Evolutionary conservation across 495 filamentous ascomycete genomes (phyloP).

Genomic region (Aspergillus cristatus): DNA sequence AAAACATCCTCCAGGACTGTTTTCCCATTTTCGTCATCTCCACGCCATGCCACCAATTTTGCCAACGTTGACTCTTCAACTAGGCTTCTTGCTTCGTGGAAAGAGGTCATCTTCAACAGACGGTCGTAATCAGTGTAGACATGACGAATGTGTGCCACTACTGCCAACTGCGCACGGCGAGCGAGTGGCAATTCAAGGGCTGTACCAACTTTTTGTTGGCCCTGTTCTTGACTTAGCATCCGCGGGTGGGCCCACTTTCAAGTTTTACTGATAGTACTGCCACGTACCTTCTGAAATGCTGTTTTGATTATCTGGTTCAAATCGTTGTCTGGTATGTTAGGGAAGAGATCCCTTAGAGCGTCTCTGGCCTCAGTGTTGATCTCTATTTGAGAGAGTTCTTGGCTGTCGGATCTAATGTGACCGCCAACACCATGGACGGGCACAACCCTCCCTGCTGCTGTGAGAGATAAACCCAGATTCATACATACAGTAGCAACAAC

Average conservation of each 20-base stretch:
- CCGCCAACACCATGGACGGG: conserved; percentile 19
- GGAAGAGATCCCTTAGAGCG: conserved; percentile 74
- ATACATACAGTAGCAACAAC: conserved; percentile 48
- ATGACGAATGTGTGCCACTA: conserved; percentile 80
- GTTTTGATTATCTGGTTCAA: conserved; percentile 66
- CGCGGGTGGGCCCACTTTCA: conserved; percentile 3
- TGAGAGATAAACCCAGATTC: conserved; percentile 33
- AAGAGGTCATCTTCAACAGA: conserved; percentile 54
- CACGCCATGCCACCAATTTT: conserved; percentile 77
- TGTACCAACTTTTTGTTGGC: conserved; percentile 58
- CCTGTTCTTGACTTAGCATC: conserved; percentile 22
- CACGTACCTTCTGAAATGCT: conserved; percentile 72
- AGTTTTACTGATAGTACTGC: conserved; percentile 6
- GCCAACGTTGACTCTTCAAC: conserved; percentile 65
- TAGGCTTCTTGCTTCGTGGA: conserved; percentile 56
- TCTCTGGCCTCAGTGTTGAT: conserved; percentile 65
- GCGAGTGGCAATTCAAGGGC: conserved; percentile 55
- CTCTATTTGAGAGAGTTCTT: conserved; percentile 44
- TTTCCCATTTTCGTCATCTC: conserved; percentile 69
- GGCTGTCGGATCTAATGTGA: conserved; percentile 11
- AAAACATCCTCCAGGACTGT: conserved; percentile 72
- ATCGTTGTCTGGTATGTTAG: conserved; percentile 72
- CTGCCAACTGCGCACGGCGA: conserved; percentile 71
- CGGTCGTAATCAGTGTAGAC: conserved; percentile 78
- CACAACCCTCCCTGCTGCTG: conserved; percentile 32